These are phyloP conservation scores for Poa annua DNA, from an alignment of 176 grass and related monocot genomes.

Conservation along the genomic window DNA sequence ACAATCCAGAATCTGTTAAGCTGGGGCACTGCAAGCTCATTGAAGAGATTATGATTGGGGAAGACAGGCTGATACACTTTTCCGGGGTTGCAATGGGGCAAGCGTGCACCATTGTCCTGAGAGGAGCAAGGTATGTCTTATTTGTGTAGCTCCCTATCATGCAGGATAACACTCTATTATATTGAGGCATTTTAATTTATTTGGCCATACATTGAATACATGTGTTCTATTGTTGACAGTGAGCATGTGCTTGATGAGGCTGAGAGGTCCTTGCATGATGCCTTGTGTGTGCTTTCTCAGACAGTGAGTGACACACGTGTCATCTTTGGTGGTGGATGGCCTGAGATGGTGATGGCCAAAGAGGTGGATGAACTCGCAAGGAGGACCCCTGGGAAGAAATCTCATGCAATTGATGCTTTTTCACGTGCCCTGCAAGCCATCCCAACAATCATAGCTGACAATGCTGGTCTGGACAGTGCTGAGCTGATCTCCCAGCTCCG, in stretches of 20 bases:
- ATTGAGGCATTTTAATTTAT: not conserved
- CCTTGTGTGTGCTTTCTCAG: constrained; percentile 87
- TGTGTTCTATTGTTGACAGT: constrained; percentile 49
- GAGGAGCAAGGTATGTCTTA: constrained; percentile 78
- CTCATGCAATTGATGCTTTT: constrained; percentile 90
- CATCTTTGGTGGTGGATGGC: constrained; percentile 89
- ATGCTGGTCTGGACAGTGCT: constrained; percentile 89
- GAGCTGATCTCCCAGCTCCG: constrained; percentile 97
- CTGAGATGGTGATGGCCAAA: constrained; percentile 96
- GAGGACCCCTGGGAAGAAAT: constrained; percentile 92
- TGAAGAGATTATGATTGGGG: constrained; percentile 99
- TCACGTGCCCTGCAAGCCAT: constrained; percentile 85
- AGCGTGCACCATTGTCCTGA: constrained; percentile 94
- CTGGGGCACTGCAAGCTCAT: constrained; percentile 95
- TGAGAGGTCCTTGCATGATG: constrained; percentile 96
- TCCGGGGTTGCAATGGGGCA: constrained; percentile 89
- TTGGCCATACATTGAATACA: not conserved
- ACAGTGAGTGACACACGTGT: constrained; percentile 88
- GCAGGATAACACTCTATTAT: not conserved
- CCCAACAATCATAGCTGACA: constrained; percentile 89
- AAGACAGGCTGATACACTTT: constrained; percentile 92
- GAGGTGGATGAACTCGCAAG: constrained; percentile 88
- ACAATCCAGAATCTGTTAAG: constrained; percentile 96
- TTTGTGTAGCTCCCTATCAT: constrained; percentile 5
- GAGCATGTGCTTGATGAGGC: constrained; percentile 94